Base-by-base conservation (phyloP, 148 eudicot species). In the Camellia granthamiana region DNA sequence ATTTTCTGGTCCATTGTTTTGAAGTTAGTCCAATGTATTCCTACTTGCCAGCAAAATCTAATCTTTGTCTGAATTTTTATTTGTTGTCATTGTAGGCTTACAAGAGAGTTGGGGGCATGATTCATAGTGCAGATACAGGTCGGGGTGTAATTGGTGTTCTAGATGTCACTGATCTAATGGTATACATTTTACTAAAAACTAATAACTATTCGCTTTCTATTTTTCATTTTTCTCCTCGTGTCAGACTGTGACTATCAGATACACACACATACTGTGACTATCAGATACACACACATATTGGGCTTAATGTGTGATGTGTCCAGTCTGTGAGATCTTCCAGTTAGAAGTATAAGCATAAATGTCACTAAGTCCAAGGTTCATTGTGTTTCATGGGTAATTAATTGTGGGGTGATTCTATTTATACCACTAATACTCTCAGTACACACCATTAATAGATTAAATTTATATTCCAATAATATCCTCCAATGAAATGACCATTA, bases 91-190 rank as follows among this genome's bases (percentile, higher is more conserved):
- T 56, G 13, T 71, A 93, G 97, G 94, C 94, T 69, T 93, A 91
- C 86, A 93, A 93, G 88, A 85, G 97, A 78, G 97, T 93, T 78
- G 97, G 97, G 12, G 84, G 90, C 72, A 93, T 93, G 97, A 72
- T 93, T 73, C 93, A 93, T 66, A 89, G 90, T 83, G 90, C 91
- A 76, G 97, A 93, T 84, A 85, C 81, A 80, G 94, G 93, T 59
- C 91, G 91, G 68, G 97, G 97, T 42, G 88, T 93, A 51, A 83
- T 91, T 79, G 97, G 97, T 61, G 97, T 93, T 13, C 75, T 88
- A 55, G 97, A 93, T 83, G 93, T 93, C 59, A 86, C 90, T 51
- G 83, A 82, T 54, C 44, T 93, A 70, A 91, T 93, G 94, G 97
- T 93, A 73, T 72, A 81, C 38, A 65, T 79, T 15, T 51, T 16